Evolutionary conservation across 2,329 filamentous ascomycete species (phyloP), one percentile per base, ranked within the genome.

Genomic region (Ambrosiella xylebori): DNA sequence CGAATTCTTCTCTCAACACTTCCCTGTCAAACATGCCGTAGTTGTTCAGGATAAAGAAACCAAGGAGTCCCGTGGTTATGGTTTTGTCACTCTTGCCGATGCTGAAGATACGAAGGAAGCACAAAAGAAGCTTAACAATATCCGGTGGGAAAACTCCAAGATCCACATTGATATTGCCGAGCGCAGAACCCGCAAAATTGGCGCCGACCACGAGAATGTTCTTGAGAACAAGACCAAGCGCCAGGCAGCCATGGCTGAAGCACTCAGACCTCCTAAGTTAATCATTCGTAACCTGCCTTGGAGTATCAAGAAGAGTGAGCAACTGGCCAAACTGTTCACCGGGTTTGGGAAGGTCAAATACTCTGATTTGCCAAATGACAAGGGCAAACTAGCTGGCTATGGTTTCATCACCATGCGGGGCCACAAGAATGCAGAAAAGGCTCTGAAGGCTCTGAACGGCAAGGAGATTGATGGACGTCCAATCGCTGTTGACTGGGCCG

Each of bases 51-150:
- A 98, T 68, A 82, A 86, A 13, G 76, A 82, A 63, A 95, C 90
- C 1, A 95, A 95, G 67, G 75, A 83, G 64, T 96, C 88, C 12
- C 85, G 88, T 67, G 91, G 93, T 15, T 98, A 89, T 69, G 93
- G 93, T 57, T 98, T 98, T 70, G 91, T 98, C 59, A 97, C 93
- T 1, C 93, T 98, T 66, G 88, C 90, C 64, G 93, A 98, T 67
- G 80, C 86, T 37, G 90, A 96, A 63, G 93, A 98, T 73, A 90
- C 91, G 11, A 74, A 83, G 63, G 79, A 84, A 62, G 94, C 93
- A 15, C 79, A 86, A 67, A 79, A 84, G 59, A 85, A 94, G 68
- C 80, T 96, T 66, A 81, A 95, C 69, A 86, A 87, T 62, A 77
- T 85, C 51, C 73, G 81, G 35, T 80, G 95, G 64, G 80, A 89